Percentiles rank a stretch among this genome's conserved stretches.
These are phyloP conservation scores for Heliocybe sulcata DNA, from an alignment of 1,284 basidiomycete species.

Conservation along the genomic window DNA sequence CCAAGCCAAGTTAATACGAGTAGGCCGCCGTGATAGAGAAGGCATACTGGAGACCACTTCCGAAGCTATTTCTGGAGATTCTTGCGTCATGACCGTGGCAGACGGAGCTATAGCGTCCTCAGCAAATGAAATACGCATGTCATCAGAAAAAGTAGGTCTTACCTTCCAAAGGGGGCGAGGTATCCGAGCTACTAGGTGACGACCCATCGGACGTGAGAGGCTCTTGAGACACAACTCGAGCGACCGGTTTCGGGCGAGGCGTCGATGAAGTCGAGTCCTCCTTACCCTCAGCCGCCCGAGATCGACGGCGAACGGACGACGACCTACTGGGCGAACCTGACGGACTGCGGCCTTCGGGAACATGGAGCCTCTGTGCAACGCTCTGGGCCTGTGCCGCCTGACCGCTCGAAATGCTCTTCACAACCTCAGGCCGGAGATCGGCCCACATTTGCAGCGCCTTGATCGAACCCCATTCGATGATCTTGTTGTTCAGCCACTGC, in stretches of 20 bases:
- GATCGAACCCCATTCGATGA: slow-evolving; percentile 96
- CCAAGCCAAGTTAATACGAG: background rate
- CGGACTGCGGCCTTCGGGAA: slow-evolving; percentile 45
- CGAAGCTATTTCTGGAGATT: too few relatives aligned
- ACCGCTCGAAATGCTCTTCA: slow-evolving; percentile 42
- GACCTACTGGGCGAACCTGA: slow-evolving; percentile 14
- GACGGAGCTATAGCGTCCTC: too few relatives aligned
- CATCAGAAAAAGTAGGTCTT: too few relatives aligned
- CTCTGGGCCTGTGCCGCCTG: slow-evolving; percentile 57
- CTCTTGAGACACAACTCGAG: background rate
- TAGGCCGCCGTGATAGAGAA: too few relatives aligned
- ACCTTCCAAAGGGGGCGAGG: background rate
- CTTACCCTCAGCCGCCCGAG: background rate
- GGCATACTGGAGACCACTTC: too few relatives aligned
- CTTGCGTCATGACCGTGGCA: too few relatives aligned
- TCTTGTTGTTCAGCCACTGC: slow-evolving; percentile 96
- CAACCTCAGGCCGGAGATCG: slow-evolving; percentile 60
- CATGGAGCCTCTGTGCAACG: slow-evolving; percentile 61
- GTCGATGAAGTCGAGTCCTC: background rate
- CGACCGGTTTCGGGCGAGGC: background rate
- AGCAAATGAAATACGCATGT: too few relatives aligned
- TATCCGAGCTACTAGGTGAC: background rate
- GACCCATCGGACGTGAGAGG: background rate
- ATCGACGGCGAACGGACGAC: background rate
- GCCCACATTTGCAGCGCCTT: slow-evolving; percentile 87